Evolutionary conservation across 2,329 filamentous ascomycete species (phyloP).

Genomic region (Cladosporium austrohemisphaericum): DNA sequence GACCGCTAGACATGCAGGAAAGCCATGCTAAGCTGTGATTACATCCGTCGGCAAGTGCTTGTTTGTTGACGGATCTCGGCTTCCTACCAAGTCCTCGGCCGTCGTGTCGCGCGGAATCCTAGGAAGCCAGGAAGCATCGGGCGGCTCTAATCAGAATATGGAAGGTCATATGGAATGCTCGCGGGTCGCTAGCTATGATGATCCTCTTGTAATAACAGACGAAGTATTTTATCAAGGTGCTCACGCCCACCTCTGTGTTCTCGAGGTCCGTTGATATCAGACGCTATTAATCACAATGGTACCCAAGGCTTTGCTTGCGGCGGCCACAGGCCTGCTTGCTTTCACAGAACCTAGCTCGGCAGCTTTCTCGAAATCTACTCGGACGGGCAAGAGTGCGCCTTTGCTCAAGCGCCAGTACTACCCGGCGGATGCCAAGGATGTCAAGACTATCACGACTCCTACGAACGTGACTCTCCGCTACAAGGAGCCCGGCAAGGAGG

Average conservation of each 20-base stretch:
- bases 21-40: slow-evolving; percentile 5
- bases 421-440: slow-evolving; percentile 41
- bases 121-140: background rate
- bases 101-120: background rate
- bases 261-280: too few species aligned
- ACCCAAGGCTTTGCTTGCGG: slow-evolving; percentile 1
- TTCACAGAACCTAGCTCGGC: background rate
- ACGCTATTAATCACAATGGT: background rate
- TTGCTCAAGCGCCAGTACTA: slow-evolving; percentile 23
- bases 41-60: background rate
- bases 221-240: too few species aligned
- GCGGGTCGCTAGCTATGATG: background rate
- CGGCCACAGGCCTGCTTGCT: slow-evolving; percentile 5
- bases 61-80: background rate
- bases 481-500: slow-evolving; percentile 48
- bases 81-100: background rate
- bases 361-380: slow-evolving; percentile 4
- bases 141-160: slow-evolving; percentile 1
- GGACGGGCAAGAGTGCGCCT: background rate
- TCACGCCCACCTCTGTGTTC: too few species aligned
- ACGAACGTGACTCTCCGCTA: slow-evolving; percentile 47
- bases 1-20: background rate
- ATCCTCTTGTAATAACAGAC: background rate
- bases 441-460: slow-evolving; percentile 43
- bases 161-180: slow-evolving; percentile 6